These are phyloP conservation scores for Penicillium olsonii DNA, from an alignment of 2,329 filamentous ascomycete species.

Conservation along the genomic window DNA sequence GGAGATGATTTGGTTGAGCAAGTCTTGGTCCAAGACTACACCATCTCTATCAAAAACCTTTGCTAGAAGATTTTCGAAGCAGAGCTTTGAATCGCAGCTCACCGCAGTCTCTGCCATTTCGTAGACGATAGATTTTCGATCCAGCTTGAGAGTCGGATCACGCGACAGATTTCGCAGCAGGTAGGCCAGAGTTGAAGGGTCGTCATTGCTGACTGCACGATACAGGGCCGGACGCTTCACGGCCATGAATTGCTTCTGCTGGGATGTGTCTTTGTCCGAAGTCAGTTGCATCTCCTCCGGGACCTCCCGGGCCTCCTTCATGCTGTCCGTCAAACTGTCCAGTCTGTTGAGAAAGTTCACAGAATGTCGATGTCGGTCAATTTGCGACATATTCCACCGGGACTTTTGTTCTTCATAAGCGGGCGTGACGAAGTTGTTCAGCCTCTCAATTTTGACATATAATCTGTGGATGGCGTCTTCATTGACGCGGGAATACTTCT, in stretches of 20 bases:
- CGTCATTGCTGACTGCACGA: neutral
- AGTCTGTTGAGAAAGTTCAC: neutral
- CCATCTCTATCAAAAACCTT: neutral
- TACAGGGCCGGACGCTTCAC: neutral
- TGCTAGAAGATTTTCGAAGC: conserved; percentile 1
- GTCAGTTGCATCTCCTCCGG: neutral
- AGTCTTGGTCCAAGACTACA: neutral
- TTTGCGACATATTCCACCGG: neutral
- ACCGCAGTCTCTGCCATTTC: neutral
- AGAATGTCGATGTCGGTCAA: neutral
- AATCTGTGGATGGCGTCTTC: conserved; percentile 18
- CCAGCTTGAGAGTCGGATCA: neutral
- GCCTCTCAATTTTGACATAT: conserved; percentile 5
- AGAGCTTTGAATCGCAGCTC: neutral
- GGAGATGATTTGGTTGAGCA: conserved; percentile 8
- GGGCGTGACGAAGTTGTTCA: neutral
- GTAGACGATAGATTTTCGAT: neutral
- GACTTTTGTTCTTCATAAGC: neutral
- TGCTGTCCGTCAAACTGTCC: neutral
- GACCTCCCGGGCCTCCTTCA: neutral
- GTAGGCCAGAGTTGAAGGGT: neutral
- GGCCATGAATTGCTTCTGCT: neutral
- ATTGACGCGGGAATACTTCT: conserved; percentile 21
- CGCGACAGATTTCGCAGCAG: neutral
- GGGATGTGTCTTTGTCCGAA: neutral